phyloP scores from a whole-genome alignment of 2,329 filamentous ascomycete species.

The Monilinia fructicola region DNA sequence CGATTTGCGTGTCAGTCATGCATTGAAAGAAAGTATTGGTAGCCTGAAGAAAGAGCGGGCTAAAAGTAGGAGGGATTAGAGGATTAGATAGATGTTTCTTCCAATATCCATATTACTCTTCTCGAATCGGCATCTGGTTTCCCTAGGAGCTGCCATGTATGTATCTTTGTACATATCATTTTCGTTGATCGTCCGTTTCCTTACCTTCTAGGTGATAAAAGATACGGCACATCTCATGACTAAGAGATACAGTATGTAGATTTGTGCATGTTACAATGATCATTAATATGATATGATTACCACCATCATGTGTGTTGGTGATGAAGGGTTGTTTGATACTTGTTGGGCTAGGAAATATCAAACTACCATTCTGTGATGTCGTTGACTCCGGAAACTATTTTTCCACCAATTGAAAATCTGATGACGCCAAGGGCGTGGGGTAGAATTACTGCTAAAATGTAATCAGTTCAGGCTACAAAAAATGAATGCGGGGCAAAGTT shows the following conservation, averaged over 20 bases:
- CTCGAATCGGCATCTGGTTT: conserved; percentile 2
- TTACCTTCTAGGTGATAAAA: neutral
- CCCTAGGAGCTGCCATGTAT: neutral
- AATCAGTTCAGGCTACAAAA: neutral
- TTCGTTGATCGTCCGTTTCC: neutral
- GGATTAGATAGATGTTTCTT: neutral
- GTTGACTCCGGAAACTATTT: conserved; percentile 16
- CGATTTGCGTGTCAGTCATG: conserved; percentile 15
- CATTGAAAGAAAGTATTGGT: conserved; percentile 1
- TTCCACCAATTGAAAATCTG: conserved; percentile 14
- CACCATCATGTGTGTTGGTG: neutral
- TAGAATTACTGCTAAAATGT: neutral
- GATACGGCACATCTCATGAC: conserved; percentile 4
- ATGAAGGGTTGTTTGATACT: conserved; percentile 2
- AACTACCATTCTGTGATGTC: conserved; percentile 1
- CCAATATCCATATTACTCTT: neutral
- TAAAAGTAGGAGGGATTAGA: neutral
- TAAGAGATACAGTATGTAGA: conserved; percentile 7
- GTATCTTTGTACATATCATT: neutral
- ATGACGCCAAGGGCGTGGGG: conserved; percentile 22
- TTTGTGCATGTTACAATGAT: conserved; percentile 12
- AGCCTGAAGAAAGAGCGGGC: neutral
- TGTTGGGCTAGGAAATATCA: neutral
- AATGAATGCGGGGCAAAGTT: conserved; percentile 13
- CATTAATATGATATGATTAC: neutral